phyloP scores from a whole-genome alignment of 129 eudicot genomes.

The Centrapalus pauciflorus region DNA sequence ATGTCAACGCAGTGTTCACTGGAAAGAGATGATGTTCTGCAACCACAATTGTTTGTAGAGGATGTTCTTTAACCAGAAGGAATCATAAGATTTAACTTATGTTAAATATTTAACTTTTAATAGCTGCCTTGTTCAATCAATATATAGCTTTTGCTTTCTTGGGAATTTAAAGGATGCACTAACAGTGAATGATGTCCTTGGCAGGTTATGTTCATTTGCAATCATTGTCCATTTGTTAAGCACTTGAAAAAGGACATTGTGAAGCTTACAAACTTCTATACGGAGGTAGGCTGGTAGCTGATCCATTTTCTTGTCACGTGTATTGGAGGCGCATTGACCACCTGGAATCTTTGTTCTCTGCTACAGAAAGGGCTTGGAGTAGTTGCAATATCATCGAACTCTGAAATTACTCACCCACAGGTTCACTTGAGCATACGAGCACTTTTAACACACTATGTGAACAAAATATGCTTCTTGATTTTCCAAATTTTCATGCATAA shows the following conservation, averaged over 20 bases:
- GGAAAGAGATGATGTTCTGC: not conserved
- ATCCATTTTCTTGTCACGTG: not conserved
- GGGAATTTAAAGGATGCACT: slow-evolving; percentile 3
- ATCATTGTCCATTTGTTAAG: slow-evolving; percentile 89
- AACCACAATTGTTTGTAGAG: not conserved
- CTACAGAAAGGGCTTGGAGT: slow-evolving; percentile 97
- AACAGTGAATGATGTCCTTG: slow-evolving; percentile 12
- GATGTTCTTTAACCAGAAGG: not conserved
- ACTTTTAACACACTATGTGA: not conserved
- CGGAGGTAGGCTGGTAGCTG: slow-evolving; percentile 46
- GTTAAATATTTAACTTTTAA: too few species aligned
- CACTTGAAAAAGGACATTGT: slow-evolving; percentile 84
- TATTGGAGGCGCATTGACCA: not conserved
- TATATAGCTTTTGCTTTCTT: not conserved
- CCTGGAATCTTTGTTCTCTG: slow-evolving; percentile 16
- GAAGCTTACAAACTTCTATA: slow-evolving; percentile 78
- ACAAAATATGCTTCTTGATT: not conserved
- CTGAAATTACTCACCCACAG: slow-evolving; percentile 85
- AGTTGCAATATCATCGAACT: slow-evolving; percentile 93
- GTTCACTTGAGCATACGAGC: slow-evolving; percentile 40
- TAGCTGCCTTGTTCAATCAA: not conserved
- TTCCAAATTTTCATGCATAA: slow-evolving; percentile 22
- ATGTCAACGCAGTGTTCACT: not conserved
- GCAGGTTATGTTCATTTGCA: slow-evolving; percentile 97
- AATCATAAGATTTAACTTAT: too few species aligned